Conservation (phyloP, 306 rosid species). For the Inga laurina region DNA sequence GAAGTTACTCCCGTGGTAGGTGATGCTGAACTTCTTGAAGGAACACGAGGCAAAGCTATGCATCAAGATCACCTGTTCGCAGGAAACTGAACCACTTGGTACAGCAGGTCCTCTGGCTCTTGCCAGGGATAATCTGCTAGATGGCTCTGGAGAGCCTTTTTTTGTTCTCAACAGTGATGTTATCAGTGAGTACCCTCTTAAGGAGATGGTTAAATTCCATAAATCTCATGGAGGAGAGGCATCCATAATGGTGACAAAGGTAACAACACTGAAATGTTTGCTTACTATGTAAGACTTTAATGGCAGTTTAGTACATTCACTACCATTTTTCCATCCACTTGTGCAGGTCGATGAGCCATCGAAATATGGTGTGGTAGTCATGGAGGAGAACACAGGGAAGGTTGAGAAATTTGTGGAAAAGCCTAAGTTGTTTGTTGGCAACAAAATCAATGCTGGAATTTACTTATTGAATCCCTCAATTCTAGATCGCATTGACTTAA, state of each 20-base stretch:
- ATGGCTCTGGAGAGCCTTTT: conserved; percentile 85
- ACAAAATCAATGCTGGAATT: conserved; percentile 98
- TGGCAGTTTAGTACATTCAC: conserved; percentile 2
- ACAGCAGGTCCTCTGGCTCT: conserved; percentile 99
- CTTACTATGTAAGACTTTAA: background rate
- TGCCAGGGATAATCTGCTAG: conserved; percentile 93
- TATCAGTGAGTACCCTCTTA: conserved; percentile 94
- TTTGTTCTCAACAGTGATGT: conserved; percentile 99
- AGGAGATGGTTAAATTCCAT: conserved; percentile 88
- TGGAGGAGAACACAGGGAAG: conserved; percentile 83
- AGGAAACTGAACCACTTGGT: conserved; percentile 98
- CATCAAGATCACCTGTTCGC: conserved; percentile 97
- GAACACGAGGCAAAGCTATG: conserved; percentile 86
- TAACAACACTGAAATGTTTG: conserved; percentile 29
- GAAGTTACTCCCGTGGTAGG: conserved; percentile 50
- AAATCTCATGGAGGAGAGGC: conserved; percentile 98
- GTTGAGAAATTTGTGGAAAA: conserved; percentile 96
- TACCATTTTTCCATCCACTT: conserved; percentile 37
- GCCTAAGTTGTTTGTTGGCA: conserved; percentile 95
- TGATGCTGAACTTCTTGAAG: conserved; percentile 95
- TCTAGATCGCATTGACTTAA: conserved; percentile 81
- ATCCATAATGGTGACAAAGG: conserved; percentile 99
- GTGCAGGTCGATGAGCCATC: conserved; percentile 97
- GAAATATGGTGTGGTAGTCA: conserved; percentile 94
- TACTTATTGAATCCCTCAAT: conserved; percentile 90